Evolutionary conservation across 768 basidiomycete genomes (phyloP), one percentile per base, ranked within the genome.

Genomic region (Pisolithus marmoratus): DNA sequence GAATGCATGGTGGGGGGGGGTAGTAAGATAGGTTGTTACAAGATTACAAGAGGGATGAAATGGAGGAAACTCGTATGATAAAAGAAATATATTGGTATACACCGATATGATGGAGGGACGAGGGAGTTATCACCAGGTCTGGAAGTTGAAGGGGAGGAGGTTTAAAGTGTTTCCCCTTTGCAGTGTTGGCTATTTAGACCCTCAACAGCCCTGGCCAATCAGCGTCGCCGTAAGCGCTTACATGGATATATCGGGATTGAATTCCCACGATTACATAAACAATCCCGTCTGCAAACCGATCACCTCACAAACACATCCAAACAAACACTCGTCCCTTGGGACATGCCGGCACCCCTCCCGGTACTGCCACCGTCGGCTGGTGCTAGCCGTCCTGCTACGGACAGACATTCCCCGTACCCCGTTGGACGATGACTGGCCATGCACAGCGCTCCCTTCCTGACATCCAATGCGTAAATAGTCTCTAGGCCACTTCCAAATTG

Each of bases 1-100:
- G 70, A 59, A 41, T 70, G 59, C 72, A 75, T 76, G 31, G 53
- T 22, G 34, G 48, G 23, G 34, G 12, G 34, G 34, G 34, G 29
- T 36, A 17, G n/a, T 23, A 17, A 37, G 44, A 24, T 31, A 46
- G 40, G 49, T 9, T n/a, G n/a, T n/a, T 52, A 53, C 51, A 55
- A 24, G 49, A 26, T 44, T 54, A 57, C 37, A 48, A n/a, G 44
- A 40, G 22, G 37, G 24, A 26, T 38, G 26, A 17, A 12, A 38
- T n/a, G 14, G 38, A 29, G 9, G 23, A 29, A 51, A n/a, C n/a
- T n/a, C 3, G 41, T 27, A 51, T 43, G 23, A 15, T 31, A 31
- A 9, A 31, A 50, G n/a, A n/a, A n/a, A n/a, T n/a, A n/a, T n/a
- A n/a, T n/a, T 29, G 49, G 51, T 38, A 40, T 38, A 37, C 49